A percentile compares a stretch with the other conserved stretches of the same genome.
Conservation (phyloP, 768 basidiomycete species). For the Daedalea quercina region DNA sequence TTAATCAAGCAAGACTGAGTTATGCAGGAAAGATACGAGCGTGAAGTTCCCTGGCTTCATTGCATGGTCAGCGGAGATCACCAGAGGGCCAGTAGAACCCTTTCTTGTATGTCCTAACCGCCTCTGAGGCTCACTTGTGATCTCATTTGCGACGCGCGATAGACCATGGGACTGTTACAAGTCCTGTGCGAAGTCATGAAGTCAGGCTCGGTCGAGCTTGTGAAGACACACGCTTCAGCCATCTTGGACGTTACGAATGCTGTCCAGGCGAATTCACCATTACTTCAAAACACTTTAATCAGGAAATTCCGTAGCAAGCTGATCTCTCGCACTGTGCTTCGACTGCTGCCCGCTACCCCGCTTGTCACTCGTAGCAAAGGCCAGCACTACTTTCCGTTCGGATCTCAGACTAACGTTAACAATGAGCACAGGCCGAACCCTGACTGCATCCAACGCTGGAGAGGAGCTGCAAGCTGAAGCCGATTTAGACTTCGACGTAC, state of each 20-base stretch:
- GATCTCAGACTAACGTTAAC: neutral
- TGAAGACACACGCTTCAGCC: slow-evolving; percentile 35
- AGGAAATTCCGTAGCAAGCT: slow-evolving; percentile 68
- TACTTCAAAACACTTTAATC: slow-evolving; percentile 56
- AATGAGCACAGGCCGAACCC: slow-evolving; percentile 13
- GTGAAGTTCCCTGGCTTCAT: slow-evolving; percentile 47
- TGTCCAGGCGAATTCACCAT: slow-evolving; percentile 33
- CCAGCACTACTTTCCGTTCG: neutral
- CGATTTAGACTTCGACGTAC: slow-evolving; percentile 54
- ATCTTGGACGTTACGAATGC: slow-evolving; percentile 40
- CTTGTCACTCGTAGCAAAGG: slow-evolving; percentile 14
- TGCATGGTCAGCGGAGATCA: slow-evolving; percentile 32
- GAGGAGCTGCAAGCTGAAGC: slow-evolving; percentile 3
- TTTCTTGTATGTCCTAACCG: slow-evolving; percentile 40
- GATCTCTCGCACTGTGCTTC: slow-evolving; percentile 54
- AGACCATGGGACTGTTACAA: slow-evolving; percentile 67
- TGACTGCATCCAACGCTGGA: slow-evolving; percentile 3
- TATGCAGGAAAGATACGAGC: slow-evolving; percentile 50
- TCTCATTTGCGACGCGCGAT: neutral
- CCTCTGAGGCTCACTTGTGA: neutral
- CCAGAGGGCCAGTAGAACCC: slow-evolving; percentile 35
- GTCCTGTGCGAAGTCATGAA: slow-evolving; percentile 68
- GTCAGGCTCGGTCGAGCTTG: slow-evolving; percentile 47
- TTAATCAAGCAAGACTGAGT: slow-evolving; percentile 5
- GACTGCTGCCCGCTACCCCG: slow-evolving; percentile 47